These are phyloP conservation scores for Chlorella sp. DNA, from an alignment of 139 green algal species.

Conservation along the genomic window DNA sequence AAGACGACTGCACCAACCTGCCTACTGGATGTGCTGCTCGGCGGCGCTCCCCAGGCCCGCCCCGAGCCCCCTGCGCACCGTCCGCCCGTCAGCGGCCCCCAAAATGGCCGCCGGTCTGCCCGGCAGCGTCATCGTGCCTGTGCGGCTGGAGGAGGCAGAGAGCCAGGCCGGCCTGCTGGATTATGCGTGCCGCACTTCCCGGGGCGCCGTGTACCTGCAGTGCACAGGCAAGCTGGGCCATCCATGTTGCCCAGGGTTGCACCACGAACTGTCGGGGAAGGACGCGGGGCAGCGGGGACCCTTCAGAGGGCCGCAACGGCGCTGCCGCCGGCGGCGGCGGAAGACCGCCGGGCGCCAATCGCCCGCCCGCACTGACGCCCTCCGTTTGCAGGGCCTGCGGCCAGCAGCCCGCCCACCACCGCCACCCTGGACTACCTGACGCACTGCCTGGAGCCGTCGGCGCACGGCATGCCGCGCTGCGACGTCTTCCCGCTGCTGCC, in stretches of 20 bases:
- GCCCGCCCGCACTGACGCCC: not conserved
- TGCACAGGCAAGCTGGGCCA: not conserved
- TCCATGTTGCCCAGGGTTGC: too few relatives aligned
- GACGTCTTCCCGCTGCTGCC: slow-evolving; percentile 37
- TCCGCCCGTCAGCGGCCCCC: too few relatives aligned
- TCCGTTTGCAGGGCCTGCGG: slow-evolving; percentile 10
- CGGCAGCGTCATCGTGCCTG: not conserved
- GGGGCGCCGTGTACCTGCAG: not conserved
- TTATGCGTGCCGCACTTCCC: not conserved
- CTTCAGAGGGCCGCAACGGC: too few relatives aligned
- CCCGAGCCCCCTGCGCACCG: too few relatives aligned
- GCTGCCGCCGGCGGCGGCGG: not conserved
- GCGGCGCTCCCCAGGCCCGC: too few relatives aligned
- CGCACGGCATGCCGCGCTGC: not conserved
- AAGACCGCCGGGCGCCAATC: not conserved
- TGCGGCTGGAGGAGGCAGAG: slow-evolving; percentile 9
- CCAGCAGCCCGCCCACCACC: not conserved
- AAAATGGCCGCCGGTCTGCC: not conserved
- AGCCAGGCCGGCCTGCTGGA: slow-evolving; percentile 10
- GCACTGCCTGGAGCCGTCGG: slow-evolving; percentile 20
- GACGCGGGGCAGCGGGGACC: not conserved
- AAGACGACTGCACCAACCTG: too few relatives aligned
- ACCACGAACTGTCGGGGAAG: not conserved
- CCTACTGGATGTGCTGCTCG: too few relatives aligned
- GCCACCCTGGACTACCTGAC: slow-evolving; percentile 33